Percentiles rank a stretch among this genome's conserved stretches.
Conservation (phyloP, 2,329 filamentous ascomycete species). For the Claviceps pusilla region DNA sequence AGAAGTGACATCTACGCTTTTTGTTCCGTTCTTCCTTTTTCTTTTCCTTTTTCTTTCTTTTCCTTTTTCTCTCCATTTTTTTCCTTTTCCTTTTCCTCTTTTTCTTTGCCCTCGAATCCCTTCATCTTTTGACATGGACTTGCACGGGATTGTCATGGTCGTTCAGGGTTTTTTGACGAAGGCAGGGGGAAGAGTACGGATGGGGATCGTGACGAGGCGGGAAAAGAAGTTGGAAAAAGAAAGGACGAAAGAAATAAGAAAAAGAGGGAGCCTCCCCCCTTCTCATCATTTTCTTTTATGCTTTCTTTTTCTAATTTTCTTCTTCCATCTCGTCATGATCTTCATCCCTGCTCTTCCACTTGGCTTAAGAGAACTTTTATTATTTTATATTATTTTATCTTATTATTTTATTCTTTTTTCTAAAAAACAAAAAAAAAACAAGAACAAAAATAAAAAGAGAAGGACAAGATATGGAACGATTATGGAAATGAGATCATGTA, state of each 20-base stretch:
- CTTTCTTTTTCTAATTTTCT: too few relatives aligned
- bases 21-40: too few relatives aligned
- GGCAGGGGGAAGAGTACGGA: not conserved
- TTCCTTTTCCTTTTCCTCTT: too few relatives aligned
- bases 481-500: not conserved
- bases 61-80: too few relatives aligned
- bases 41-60: too few relatives aligned
- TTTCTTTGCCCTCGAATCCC: not conserved
- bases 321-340: too few relatives aligned
- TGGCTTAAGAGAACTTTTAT: too few relatives aligned
- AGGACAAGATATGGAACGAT: not conserved
- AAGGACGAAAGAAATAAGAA: not conserved
- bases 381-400: too few relatives aligned
- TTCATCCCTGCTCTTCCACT: too few relatives aligned
- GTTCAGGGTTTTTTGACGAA: too few relatives aligned
- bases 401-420: too few relatives aligned
- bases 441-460: not conserved
- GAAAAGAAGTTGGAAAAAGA: not conserved
- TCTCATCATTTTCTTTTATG: too few relatives aligned
- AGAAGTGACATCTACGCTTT: not conserved
- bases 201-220: not conserved
- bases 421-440: not conserved
- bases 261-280: not conserved
- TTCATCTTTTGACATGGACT: not conserved
- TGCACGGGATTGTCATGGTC: not conserved